phyloP scores from a whole-genome alignment of 1,139 yeast species.

The Sugiyamaella novakii region DNA sequence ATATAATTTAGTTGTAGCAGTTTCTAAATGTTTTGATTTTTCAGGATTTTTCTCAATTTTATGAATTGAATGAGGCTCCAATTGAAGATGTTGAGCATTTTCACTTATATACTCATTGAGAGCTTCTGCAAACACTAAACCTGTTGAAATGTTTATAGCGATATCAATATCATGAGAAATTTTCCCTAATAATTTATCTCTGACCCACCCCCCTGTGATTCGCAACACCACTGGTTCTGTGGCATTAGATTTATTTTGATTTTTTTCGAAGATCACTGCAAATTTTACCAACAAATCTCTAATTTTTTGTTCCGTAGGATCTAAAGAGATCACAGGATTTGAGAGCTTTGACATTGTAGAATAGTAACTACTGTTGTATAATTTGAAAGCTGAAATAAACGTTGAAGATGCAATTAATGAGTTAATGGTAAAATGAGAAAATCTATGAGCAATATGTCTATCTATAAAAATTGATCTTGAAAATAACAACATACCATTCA shows the following conservation, averaged over 20 bases:
- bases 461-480: not conserved
- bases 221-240: slow-evolving; percentile 55
- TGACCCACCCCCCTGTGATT: slow-evolving; percentile 98
- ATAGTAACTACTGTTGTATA: too few relatives aligned
- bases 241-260: slow-evolving; percentile 3
- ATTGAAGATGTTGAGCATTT: slow-evolving; percentile 46
- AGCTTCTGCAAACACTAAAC: slow-evolving; percentile 78
- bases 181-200: slow-evolving; percentile 84
- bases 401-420: not conserved
- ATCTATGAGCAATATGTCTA: not conserved
- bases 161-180: slow-evolving; percentile 88
- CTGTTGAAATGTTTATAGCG: slow-evolving; percentile 81
- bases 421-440: not conserved
- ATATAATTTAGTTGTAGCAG: slow-evolving; percentile 86
- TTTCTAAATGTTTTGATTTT: slow-evolving; percentile 92
- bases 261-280: slow-evolving; percentile 30
- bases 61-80: slow-evolving; percentile 59
- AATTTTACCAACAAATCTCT: slow-evolving; percentile 47
- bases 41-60: slow-evolving; percentile 91
- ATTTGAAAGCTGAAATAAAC: too few relatives aligned
- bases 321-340: slow-evolving; percentile 42
- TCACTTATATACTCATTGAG: slow-evolving; percentile 56
- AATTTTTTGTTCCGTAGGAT: slow-evolving; percentile 53
- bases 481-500: not conserved
- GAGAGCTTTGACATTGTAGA: not conserved